Evolutionary conservation across 805 yeast species (phyloP), one percentile per base, ranked within the genome.

Genomic region (Candida ponderosae): DNA sequence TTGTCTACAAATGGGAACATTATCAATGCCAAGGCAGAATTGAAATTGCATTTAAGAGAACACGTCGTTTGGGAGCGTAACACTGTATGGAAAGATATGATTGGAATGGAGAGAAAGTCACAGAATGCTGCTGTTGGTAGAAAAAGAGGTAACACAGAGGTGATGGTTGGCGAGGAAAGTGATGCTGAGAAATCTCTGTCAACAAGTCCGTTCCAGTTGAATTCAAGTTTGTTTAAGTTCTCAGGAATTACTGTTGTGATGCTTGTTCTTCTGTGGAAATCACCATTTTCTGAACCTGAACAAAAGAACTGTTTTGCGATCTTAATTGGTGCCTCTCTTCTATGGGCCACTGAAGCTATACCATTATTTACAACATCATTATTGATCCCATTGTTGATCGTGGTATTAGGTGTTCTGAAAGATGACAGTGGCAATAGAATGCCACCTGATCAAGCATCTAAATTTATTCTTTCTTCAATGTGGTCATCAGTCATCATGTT

Each of bases 61-160:
- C 94, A 88, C 56, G 84, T 89, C 33, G 96, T 89, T 16, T 90
- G 96, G 94, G 97, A 89, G 61, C 74, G 97, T 60, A 85, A 85
- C 54, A 89, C 96, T 0, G 95, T 88, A 16, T 89, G 97, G 97
- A 79, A 93, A 50, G 96, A 89, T 56, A 79, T 90, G 81, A 74
- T 89, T 45, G 90, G 93, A 6, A 62, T 89, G 51, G 95, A 86
- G 53, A 67, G 90, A 40, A 80, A 85, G 44, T 66, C 83, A 1
- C 90, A 88, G 50, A 87, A 86, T 17, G 88, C 89, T 44, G 63
- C 60, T 34, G 57, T 70, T 20, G 62, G 59, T 26, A 57, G 49
- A 57, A 46, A 48, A 46, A 46, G 40, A 4, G 36, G 44, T 23
- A 35, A 48, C 8, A 53, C 44, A 39, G 47, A 43, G 29, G 41